Percentiles rank a stretch among this genome's conserved stretches.
These are phyloP conservation scores for Trichomonas gallinae DNA, from an alignment of 208 protist genomes.

Conservation along the genomic window DNA sequence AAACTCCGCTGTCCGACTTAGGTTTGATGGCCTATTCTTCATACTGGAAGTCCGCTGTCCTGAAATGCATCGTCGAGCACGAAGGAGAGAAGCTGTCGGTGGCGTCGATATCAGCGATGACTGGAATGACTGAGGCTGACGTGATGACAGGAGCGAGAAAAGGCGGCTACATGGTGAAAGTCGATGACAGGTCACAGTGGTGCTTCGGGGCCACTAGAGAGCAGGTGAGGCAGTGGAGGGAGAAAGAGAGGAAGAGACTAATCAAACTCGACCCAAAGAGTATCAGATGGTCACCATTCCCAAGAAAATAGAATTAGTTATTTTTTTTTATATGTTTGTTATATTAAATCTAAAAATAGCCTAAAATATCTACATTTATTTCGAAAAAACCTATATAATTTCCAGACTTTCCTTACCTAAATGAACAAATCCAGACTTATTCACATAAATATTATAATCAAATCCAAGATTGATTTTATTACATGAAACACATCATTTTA, in stretches of 20 bases:
- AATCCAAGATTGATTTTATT: too few species aligned
- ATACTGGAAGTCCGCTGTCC: slow-evolving; percentile 34
- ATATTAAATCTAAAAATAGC: too few species aligned
- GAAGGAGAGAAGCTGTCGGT: neutral
- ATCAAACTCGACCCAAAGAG: neutral
- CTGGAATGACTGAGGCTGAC: neutral
- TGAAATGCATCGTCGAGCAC: neutral
- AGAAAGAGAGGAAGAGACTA: neutral
- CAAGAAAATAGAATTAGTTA: neutral
- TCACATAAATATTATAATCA: too few species aligned
- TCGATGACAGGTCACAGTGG: neutral
- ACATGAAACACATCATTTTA: too few species aligned
- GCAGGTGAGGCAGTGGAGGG: neutral
- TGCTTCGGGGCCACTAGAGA: neutral
- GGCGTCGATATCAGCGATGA: neutral
- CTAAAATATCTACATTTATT: too few species aligned
- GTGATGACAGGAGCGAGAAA: neutral
- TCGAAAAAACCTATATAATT: too few species aligned
- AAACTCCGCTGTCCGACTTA: slow-evolving; percentile 95
- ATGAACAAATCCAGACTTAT: too few species aligned
- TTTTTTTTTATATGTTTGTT: neutral
- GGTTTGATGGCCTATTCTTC: slow-evolving; percentile 48
- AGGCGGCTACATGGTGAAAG: neutral
- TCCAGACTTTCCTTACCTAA: too few species aligned
- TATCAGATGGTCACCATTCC: neutral